phyloP scores from a whole-genome alignment of 106 monocot species.

The Allium cepa region DNA sequence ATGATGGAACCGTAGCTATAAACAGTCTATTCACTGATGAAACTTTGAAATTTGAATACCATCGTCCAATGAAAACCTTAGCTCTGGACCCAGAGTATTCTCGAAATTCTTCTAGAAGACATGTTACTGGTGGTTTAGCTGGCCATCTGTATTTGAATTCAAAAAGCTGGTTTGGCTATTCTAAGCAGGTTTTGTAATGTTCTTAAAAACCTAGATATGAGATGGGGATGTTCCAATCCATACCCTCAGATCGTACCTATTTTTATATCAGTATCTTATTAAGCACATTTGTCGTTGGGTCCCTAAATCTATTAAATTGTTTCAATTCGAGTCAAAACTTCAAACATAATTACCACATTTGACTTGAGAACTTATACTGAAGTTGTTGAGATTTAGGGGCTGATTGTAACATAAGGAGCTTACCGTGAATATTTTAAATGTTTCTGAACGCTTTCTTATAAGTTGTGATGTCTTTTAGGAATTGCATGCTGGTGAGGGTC shows the following conservation, averaged over 20 bases:
- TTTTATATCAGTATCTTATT: too few species aligned
- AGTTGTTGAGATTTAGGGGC: too few species aligned
- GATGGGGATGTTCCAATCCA: too few species aligned
- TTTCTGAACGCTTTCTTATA: too few species aligned
- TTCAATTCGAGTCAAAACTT: too few species aligned
- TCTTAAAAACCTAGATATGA: not conserved
- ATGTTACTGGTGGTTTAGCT: constrained; percentile 92
- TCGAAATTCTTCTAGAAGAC: constrained; percentile 55
- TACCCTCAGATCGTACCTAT: too few species aligned
- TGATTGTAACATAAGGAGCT: too few species aligned
- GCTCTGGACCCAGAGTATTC: constrained; percentile 85
- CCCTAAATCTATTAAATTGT: too few species aligned
- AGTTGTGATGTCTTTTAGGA: constrained; percentile 28
- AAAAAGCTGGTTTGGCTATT: constrained; percentile 80
- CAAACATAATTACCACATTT: too few species aligned
- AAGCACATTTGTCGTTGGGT: too few species aligned
- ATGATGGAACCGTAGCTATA: constrained; percentile 90
- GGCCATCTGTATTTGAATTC: constrained; percentile 76
- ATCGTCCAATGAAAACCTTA: constrained; percentile 96
- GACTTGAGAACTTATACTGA: too few species aligned
- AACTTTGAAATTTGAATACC: constrained; percentile 81
- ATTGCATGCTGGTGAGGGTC: constrained; percentile 94
- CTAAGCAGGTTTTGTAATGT: constrained; percentile 58
- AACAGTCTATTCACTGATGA: constrained; percentile 86
- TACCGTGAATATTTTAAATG: too few species aligned